Base-by-base conservation (phyloP, 2,329 filamentous ascomycete species). In the Volutella citrinella region DNA sequence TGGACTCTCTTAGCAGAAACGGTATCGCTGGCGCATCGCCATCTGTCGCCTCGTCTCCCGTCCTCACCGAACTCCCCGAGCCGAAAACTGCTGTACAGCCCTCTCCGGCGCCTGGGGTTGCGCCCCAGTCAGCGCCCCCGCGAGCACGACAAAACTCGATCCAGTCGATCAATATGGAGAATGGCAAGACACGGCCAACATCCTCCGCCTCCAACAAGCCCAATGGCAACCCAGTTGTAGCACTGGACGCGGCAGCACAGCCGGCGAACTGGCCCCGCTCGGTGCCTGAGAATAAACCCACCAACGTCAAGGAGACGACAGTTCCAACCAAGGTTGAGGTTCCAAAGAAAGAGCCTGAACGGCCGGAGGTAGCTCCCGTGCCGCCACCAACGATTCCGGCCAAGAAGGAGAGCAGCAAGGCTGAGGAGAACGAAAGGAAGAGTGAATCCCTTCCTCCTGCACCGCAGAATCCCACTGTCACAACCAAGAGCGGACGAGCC, bases 121-220 rank as follows among this genome's bases (percentile, higher is more conserved):
- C 65, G 19, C 66, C 78, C 38, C 77, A 83, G 26, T 82, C 86
- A 10, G 71, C 77, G 31, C 81, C 82, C 6, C 80, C 84, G 6
- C 79, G 87, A 47, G 78, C 80, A 22, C 80, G 88, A 52, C 87
- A 89, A 55, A 90, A 84, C 53, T 87, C 85, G 12, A 74, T 78
- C 34, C 76, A 79, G 38, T 74, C 76, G 21, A 40, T 38, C n/a
- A 66, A 62, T 32, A 65, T 66, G 20, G 80, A 86, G 40, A 72
- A 69, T 42, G 55, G 63, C 34, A 70, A 72, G 35, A 63, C 70
- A 40, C 69, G 77, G 21, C 76, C 80, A 3, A 62, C 73, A 6
- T 79, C 82, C 3, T 76, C 78, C 3, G 68, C 76, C 10, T 76
- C 81, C 4, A 81, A 69, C 46, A 83, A 80, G 45, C 64, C 72